Evolutionary conservation across 169 alveolate species (phyloP), one percentile per base, ranked within the genome.

Genomic region (Cryptosporidium parvum): DNA sequence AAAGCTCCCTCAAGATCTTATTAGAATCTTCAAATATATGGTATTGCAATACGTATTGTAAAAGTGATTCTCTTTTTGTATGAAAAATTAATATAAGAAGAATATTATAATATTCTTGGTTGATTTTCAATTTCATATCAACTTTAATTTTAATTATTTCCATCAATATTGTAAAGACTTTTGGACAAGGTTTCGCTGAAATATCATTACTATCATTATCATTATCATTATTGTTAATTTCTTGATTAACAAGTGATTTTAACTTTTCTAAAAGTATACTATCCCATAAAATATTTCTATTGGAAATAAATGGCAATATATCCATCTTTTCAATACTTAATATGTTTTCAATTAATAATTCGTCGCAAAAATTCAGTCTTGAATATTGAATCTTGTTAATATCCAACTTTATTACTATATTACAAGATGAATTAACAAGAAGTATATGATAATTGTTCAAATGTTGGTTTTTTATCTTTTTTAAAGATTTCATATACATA

Each of bases 1-100:
- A 65, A 21, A 80, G 58, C 37, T 62, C 53, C 4, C 10, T 62
- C 21, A 80, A 45, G 0, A 62, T 23, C 35, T 21, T 37, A 23
- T 62, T 31, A 3, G 89, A 62, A n/a, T 80, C 89, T 61, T 80
- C 75, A 21, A 80, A 61, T 21, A 80, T 62, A 45, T 80, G 89
- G 35, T 80, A 80, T 37, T 80, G 89, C 9, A 80, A 39, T 39
- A 62, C 51, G 23, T 35, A 42, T 18, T 65, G 89, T 45, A 80
- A 62, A 26, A 80, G 52, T 8, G 75, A 31, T 33, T 59, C 80
- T 26, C 42, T 58, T 44, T 62, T 62, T 18, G 4, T 12, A 51
- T 21, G n/a, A 5, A 80, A n/a, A 42, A 80, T 45, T 31, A 80
- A 10, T 0, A 62, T 80, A 21, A 80, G 42, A 23, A 80, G 31